Conservation (phyloP, 164 flowering plant species). For the Vitis rotundifolia region DNA sequence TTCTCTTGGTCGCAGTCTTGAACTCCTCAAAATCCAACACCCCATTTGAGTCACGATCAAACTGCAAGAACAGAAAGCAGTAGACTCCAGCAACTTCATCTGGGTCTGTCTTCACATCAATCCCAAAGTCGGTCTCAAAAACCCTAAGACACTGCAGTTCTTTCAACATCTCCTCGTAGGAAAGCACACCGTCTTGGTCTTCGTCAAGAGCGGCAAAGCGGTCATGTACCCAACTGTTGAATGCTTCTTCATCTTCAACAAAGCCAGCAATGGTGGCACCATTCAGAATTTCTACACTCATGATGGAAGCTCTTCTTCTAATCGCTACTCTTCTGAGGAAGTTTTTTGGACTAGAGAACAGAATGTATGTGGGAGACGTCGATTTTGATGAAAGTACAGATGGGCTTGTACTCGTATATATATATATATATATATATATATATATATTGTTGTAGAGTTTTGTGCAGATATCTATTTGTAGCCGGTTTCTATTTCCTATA, state of each 20-base stretch:
- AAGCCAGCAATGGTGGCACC: slow-evolving; percentile 29
- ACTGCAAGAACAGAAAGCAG: slow-evolving; percentile 25
- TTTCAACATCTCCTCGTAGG: slow-evolving; percentile 30
- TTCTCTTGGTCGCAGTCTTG: slow-evolving; percentile 26
- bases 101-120: slow-evolving; percentile 28
- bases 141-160: slow-evolving; percentile 32
- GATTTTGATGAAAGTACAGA: too few relatives aligned
- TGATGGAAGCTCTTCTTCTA: not conserved
- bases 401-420: too few relatives aligned
- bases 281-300: slow-evolving; percentile 38
- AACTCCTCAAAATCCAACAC: slow-evolving; percentile 35
- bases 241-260: slow-evolving; percentile 31
- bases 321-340: too few relatives aligned
- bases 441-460: too few relatives aligned
- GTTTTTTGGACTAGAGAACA: too few relatives aligned
- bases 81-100: slow-evolving; percentile 25
- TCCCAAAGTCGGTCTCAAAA: slow-evolving; percentile 31
- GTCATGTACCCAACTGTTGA: slow-evolving; percentile 9
- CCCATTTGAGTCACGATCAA: slow-evolving; percentile 33
- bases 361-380: too few relatives aligned
- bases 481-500: too few relatives aligned
- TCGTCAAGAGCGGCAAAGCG: slow-evolving; percentile 27
- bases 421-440: too few relatives aligned
- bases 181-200: slow-evolving; percentile 31
- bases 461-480: too few relatives aligned